A percentile compares a stretch with the other conserved stretches of the same genome.
phyloP scores from a whole-genome alignment of 2,329 filamentous ascomycete species.

The Aspergillus niger region DNA sequence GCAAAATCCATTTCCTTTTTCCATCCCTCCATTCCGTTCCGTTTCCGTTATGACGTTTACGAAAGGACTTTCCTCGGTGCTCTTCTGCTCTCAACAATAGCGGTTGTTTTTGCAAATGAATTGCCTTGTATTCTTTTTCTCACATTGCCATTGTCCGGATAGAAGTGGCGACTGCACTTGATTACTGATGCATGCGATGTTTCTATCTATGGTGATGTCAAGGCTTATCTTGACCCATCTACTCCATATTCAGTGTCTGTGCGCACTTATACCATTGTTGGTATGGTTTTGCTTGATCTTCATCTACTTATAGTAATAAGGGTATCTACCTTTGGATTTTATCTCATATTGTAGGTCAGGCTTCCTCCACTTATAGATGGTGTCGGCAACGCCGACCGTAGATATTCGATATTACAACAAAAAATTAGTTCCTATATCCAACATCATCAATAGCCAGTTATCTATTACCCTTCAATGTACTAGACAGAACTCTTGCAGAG shows the following conservation, averaged over 20 bases:
- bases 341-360: no score
- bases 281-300: background rate
- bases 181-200: no score
- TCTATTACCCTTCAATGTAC: no score
- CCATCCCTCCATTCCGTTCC: background rate
- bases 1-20: background rate
- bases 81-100: background rate
- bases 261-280: constrained; percentile 4
- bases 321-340: no score
- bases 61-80: background rate
- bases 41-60: constrained; percentile 1
- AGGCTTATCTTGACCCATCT: background rate
- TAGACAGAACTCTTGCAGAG: no score
- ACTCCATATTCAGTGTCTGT: background rate
- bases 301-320: no score
- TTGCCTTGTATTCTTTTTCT: background rate
- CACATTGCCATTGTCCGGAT: background rate
- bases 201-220: background rate
- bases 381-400: no score
- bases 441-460: no score
- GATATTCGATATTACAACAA: no score
- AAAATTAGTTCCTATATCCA: no score
- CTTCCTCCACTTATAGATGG: no score
- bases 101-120: background rate
- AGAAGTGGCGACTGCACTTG: background rate